Conservation (phyloP, 305 asterid genomes). For the Fraxinus albicans region DNA sequence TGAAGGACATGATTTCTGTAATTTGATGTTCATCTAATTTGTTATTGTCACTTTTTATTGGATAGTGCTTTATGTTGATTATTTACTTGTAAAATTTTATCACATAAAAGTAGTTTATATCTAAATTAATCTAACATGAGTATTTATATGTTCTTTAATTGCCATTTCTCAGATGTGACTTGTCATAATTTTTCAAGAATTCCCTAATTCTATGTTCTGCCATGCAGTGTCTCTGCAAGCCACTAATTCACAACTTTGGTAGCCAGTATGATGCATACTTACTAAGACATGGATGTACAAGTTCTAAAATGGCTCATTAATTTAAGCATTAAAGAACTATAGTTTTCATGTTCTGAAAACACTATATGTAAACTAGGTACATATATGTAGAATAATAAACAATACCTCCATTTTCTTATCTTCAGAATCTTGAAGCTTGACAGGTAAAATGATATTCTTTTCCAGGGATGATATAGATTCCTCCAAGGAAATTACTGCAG, state of each 20-base stretch:
- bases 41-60: background rate
- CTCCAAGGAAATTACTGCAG: slow-evolving; percentile 64
- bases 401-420: slow-evolving; percentile 54
- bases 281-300: background rate
- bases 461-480: slow-evolving; percentile 70
- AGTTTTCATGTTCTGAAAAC: background rate
- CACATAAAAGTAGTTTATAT: background rate
- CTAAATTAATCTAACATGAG: background rate
- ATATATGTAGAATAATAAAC: slow-evolving; percentile 9
- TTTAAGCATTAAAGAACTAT: background rate
- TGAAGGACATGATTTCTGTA: background rate
- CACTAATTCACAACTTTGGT: background rate
- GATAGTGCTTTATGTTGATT: background rate
- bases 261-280: background rate
- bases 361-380: slow-evolving; percentile 16
- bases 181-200: background rate
- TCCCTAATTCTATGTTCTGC: background rate
- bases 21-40: background rate
- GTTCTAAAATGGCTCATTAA: background rate
- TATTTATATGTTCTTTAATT: background rate
- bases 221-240: background rate
- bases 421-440: slow-evolving; percentile 54
- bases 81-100: background rate
- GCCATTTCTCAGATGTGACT: background rate
- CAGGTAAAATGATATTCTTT: slow-evolving; percentile 45